phyloP scores from a whole-genome alignment of 352 stramenopile species.

The Plasmopara muralis region DNA sequence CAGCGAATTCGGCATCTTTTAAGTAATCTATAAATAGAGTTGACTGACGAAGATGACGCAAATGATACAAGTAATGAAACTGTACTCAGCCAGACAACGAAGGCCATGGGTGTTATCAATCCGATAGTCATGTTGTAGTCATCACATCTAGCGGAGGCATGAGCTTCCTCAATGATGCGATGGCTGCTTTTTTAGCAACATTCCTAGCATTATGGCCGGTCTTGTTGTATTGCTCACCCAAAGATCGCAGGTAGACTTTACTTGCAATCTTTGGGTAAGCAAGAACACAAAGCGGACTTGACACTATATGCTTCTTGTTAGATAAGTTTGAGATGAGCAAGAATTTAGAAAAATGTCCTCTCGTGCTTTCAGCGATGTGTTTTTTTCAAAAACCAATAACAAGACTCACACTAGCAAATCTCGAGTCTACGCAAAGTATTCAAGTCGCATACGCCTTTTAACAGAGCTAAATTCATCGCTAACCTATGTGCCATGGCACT shows the following conservation, averaged over 20 bases:
- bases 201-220: constrained; percentile 38
- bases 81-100: no score
- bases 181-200: constrained; percentile 41
- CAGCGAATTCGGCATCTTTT: neutral
- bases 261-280: no score
- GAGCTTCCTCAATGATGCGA: constrained; percentile 38
- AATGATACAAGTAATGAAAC: constrained; percentile 9
- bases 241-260: constrained; percentile 27
- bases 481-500: neutral
- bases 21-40: neutral
- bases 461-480: neutral
- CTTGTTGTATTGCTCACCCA: constrained; percentile 49
- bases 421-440: constrained; percentile 46
- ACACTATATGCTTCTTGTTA: constrained; percentile 1
- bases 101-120: constrained; percentile 4
- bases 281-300: neutral
- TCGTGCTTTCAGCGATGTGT: constrained; percentile 62
- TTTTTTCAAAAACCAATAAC: constrained; percentile 46
- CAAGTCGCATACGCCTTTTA: neutral
- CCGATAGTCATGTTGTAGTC: constrained; percentile 19
- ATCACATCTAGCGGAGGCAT: constrained; percentile 41
- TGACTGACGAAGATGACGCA: constrained; percentile 1
- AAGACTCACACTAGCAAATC: constrained; percentile 51
- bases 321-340: constrained; percentile 42
- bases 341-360: constrained; percentile 38